These are phyloP conservation scores for Thielaviopsis euricoi DNA, from an alignment of 2,329 filamentous ascomycete species.

Conservation along the genomic window DNA sequence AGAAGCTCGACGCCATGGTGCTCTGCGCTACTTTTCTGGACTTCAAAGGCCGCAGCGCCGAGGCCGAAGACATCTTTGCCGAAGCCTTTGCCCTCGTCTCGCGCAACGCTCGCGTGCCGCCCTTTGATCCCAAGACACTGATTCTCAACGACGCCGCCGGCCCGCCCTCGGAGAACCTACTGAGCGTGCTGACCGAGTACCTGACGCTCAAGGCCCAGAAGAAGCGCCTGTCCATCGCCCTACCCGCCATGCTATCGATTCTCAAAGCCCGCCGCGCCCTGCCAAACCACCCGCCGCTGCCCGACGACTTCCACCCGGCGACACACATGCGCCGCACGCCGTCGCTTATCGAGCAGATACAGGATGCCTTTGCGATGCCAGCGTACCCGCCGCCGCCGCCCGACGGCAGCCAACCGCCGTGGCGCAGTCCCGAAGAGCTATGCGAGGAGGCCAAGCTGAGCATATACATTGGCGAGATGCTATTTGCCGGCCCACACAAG, in stretches of 20 bases:
- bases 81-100: slow-evolving; percentile 64
- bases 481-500: slow-evolving; percentile 47
- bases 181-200: slow-evolving; percentile 59
- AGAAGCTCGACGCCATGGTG: slow-evolving; percentile 66
- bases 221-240: slow-evolving; percentile 48
- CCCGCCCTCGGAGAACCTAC: slow-evolving; percentile 53
- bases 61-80: slow-evolving; percentile 54
- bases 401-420: slow-evolving; percentile 51
- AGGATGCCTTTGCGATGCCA: slow-evolving; percentile 24
- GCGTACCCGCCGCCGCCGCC: slow-evolving; percentile 54
- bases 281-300: slow-evolving; percentile 21
- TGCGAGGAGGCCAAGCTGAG: slow-evolving; percentile 80
- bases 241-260: slow-evolving; percentile 74
- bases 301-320: not conserved
- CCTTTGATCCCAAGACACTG: slow-evolving; percentile 44
- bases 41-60: slow-evolving; percentile 50
- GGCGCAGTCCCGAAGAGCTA: slow-evolving; percentile 44
- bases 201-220: slow-evolving; percentile 61
- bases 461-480: slow-evolving; percentile 84
- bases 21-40: slow-evolving; percentile 76
- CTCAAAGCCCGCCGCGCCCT: slow-evolving; percentile 59
- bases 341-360: slow-evolving; percentile 11
- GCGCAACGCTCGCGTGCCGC: slow-evolving; percentile 22
- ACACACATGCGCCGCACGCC: slow-evolving; percentile 5
- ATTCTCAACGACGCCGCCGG: slow-evolving; percentile 43